These are phyloP conservation scores for Suillus americanus DNA, from an alignment of 768 basidiomycete species.

Conservation along the genomic window DNA sequence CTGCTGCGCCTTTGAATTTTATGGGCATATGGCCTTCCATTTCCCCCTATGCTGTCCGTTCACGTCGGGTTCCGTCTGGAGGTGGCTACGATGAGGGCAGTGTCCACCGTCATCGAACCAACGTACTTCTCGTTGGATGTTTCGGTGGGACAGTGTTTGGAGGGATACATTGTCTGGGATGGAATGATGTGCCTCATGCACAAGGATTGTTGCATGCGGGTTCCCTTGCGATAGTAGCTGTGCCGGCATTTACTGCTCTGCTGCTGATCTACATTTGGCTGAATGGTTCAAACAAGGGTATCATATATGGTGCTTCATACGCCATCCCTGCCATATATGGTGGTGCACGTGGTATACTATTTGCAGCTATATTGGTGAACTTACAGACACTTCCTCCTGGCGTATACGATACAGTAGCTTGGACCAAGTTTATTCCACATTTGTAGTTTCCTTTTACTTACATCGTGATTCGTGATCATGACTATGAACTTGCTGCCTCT, in stretches of 20 bases:
- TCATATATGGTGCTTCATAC: no score
- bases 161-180: slow-evolving; percentile 26
- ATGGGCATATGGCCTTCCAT: not conserved
- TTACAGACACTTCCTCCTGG: slow-evolving; percentile 13
- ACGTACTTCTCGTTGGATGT: not conserved
- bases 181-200: slow-evolving; percentile 10
- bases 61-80: not conserved
- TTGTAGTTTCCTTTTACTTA: not conserved
- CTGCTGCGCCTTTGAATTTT: not conserved
- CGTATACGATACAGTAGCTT: slow-evolving; percentile 14
- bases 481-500: no score
- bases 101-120: not conserved
- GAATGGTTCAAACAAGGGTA: no score
- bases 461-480: no score
- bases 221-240: slow-evolving; percentile 14
- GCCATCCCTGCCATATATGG: slow-evolving; percentile 5
- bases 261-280: not conserved
- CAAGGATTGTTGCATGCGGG: slow-evolving; percentile 20
- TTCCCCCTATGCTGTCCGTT: not conserved
- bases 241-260: not conserved
- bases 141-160: slow-evolving; percentile 23
- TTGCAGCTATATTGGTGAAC: slow-evolving; percentile 12
- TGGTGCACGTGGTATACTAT: slow-evolving; percentile 11
- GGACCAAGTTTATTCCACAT: slow-evolving; percentile 17
- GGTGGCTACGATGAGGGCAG: not conserved